These are phyloP conservation scores for Nemania sp. DNA, from an alignment of 2,329 filamentous ascomycete species.

Conservation along the genomic window DNA sequence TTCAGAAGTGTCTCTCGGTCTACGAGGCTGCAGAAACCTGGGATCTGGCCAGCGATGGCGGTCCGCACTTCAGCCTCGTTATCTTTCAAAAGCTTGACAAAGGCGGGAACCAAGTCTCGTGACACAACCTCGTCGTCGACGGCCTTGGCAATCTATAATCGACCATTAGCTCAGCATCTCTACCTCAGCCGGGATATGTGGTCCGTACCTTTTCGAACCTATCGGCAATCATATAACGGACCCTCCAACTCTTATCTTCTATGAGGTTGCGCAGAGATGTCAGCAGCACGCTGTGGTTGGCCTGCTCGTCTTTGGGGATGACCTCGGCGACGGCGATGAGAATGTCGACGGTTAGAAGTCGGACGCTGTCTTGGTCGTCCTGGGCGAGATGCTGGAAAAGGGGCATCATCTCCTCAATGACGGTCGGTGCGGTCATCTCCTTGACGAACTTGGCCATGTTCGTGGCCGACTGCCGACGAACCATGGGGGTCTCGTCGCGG, in stretches of 20 bases:
- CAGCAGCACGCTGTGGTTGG: slow-evolving; percentile 90
- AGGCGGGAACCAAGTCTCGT: slow-evolving; percentile 91
- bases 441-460: slow-evolving; percentile 98
- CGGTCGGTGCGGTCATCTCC: slow-evolving; percentile 87
- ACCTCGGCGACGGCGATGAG: slow-evolving; percentile 96
- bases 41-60: slow-evolving; percentile 95
- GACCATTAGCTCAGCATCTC: neutral
- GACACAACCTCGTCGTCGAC: slow-evolving; percentile 96
- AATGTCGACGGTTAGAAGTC: slow-evolving; percentile 93
- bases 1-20: slow-evolving; percentile 87
- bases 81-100: slow-evolving; percentile 97
- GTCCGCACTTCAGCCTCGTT: slow-evolving; percentile 97
- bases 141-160: slow-evolving; percentile 85
- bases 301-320: slow-evolving; percentile 96
- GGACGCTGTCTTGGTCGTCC: slow-evolving; percentile 97
- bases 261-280: slow-evolving; percentile 91
- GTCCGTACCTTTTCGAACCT: slow-evolving; percentile 88
- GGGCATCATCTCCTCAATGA: slow-evolving; percentile 98
- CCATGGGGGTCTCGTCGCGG: slow-evolving; percentile 99
- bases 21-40: slow-evolving; percentile 90
- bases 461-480: slow-evolving; percentile 93
- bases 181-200: slow-evolving; percentile 12
- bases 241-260: slow-evolving; percentile 99
- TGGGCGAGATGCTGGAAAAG: slow-evolving; percentile 95
- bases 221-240: slow-evolving; percentile 98